Evolutionary conservation across 257 asterid genomes (phyloP), one percentile per base, ranked within the genome.

Genomic region (Plantago major): DNA sequence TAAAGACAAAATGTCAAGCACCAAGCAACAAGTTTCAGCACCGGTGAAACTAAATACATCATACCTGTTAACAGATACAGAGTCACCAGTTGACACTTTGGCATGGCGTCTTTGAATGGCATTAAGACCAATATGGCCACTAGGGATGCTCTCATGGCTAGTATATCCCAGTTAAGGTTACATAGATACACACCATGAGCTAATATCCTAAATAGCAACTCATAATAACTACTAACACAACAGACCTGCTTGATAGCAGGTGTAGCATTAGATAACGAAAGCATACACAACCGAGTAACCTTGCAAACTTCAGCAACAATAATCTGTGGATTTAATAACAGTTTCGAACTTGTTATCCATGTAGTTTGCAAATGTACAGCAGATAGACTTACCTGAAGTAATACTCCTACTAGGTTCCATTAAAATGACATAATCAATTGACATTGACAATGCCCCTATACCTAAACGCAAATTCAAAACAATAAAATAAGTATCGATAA

Each of bases 21-120:
- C 3, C 16, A 69, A 55, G 42, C 60, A 42, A 10, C 44, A 45
- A 16, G 44, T 14, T 58, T 9, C 38, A 58, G 40, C 57, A 11
- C 47, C 11, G 26, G 10, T 22, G 46, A 66, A 54, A 49, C n/a
- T 44, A 60, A 42, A 64, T n/a, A 43, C 30, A 47, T 18, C 53
- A 55, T 73, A 89, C 99, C 96, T 82, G 79, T 73, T 82, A 58
- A 89, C 91, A 33, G 95, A 52, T 59, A 89, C 67, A 17, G 87
- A 13, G 46, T 93, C 99, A 63, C 90, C 95, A 10, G 88, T 60
- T 48, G 99, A 93, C 64, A 89, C 96, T 79, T 72, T 86, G 6
- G 94, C 96, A 68, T 86, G 85, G 26, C 99, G 91, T 46, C 99
- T 85, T 43, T 93, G 99, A 80, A 86, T 81, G 44, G 92, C 79